These are phyloP conservation scores for Plasmodium malariae DNA, from an alignment of 169 alveolate species.

Conservation along the genomic window DNA sequence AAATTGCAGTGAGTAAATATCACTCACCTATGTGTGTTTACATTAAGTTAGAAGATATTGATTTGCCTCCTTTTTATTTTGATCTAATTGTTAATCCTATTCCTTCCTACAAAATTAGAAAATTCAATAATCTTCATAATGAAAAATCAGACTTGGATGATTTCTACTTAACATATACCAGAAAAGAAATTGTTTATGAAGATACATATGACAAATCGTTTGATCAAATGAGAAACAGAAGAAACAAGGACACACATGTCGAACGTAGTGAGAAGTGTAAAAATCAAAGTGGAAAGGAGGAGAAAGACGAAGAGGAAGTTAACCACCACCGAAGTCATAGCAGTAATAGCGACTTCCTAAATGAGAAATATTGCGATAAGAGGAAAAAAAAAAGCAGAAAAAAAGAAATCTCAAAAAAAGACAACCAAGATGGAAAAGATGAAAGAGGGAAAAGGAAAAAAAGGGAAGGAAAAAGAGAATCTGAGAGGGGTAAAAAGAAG, in stretches of 20 bases:
- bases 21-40: slow-evolving; percentile 90
- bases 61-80: slow-evolving; percentile 95
- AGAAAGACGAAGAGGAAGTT: neutral
- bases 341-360: neutral
- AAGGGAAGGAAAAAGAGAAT: slow-evolving; percentile 18
- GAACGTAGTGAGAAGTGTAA: neutral
- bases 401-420: too few species aligned
- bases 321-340: neutral
- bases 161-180: slow-evolving; percentile 25
- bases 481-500: slow-evolving; percentile 4
- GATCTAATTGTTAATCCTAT: slow-evolving; percentile 98
- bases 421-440: slow-evolving; percentile 4
- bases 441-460: neutral
- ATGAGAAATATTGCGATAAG: neutral
- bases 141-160: slow-evolving; percentile 68
- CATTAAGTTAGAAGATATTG: slow-evolving; percentile 94
- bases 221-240: slow-evolving; percentile 8
- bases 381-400: neutral
- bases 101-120: slow-evolving; percentile 94
- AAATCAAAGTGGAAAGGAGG: slow-evolving; percentile 1
- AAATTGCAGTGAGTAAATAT: slow-evolving; percentile 91
- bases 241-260: neutral
- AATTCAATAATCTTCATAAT: slow-evolving; percentile 77
- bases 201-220: slow-evolving; percentile 1
- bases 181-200: slow-evolving; percentile 50